Conservation (phyloP, 345 rosid genomes). For the Populus simonii region DNA sequence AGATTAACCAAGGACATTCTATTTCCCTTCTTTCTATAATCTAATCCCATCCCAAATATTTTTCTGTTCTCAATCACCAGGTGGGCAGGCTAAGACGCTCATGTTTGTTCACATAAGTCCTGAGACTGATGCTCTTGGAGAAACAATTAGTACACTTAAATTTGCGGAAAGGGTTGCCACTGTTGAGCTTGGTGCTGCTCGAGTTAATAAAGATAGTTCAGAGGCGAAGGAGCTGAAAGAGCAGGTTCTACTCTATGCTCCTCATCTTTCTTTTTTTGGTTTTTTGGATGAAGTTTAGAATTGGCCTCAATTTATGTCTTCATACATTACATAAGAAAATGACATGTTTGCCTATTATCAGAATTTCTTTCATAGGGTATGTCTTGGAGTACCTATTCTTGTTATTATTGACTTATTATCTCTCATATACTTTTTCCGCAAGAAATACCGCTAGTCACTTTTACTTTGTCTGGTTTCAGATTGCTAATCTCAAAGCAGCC, state of each 20-base stretch:
- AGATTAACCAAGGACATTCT: neutral
- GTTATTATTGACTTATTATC: neutral
- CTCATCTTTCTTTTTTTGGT: neutral
- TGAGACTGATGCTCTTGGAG: slow-evolving; percentile 33
- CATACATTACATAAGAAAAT: neutral
- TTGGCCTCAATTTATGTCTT: neutral
- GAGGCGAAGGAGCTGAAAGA: slow-evolving; percentile 38
- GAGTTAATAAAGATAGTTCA: slow-evolving; percentile 27
- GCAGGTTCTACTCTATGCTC: slow-evolving; percentile 21
- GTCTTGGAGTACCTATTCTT: neutral
- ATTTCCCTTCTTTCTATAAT: neutral
- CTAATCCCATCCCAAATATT: neutral
- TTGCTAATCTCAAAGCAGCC: slow-evolving; percentile 32
- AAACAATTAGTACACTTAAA: slow-evolving; percentile 32
- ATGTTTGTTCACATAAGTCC: slow-evolving; percentile 40
- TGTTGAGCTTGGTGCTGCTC: slow-evolving; percentile 39
- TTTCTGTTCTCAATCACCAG: slow-evolving; percentile 11
- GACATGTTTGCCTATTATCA: neutral
- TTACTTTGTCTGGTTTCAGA: slow-evolving; percentile 11
- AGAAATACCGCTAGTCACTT: neutral
- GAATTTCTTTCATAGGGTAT: neutral
- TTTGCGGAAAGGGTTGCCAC: slow-evolving; percentile 38
- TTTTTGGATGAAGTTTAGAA: neutral
- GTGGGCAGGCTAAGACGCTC: slow-evolving; percentile 37
- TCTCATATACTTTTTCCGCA: neutral